Conservation (phyloP, 345 rosid genomes). For the Bruguiera gymnorhiza region DNA sequence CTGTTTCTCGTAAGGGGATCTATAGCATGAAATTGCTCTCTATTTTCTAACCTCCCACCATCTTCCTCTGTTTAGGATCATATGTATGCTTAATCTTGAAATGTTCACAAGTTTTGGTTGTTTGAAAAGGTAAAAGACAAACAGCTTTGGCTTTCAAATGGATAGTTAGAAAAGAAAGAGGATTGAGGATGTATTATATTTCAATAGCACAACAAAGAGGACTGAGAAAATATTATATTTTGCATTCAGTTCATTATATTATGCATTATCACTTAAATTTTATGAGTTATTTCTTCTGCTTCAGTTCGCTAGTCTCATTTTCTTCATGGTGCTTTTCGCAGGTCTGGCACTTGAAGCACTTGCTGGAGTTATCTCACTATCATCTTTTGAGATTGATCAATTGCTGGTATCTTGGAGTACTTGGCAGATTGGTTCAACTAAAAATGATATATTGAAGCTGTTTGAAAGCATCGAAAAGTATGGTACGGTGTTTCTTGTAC, state of each 20-base stretch:
- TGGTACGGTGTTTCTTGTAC: slow-evolving; percentile 41
- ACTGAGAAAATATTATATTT: neutral
- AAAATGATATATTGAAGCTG: slow-evolving; percentile 72
- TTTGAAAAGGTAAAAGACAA: no score
- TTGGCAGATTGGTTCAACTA: slow-evolving; percentile 60
- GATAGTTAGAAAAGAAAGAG: no score
- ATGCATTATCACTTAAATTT: no score
- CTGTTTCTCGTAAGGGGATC: neutral
- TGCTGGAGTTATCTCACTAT: slow-evolving; percentile 73
- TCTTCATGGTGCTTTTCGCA: slow-evolving; percentile 27
- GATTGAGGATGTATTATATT: no score
- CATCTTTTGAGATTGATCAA: slow-evolving; percentile 69
- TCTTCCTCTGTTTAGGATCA: no score
- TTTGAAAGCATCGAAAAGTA: slow-evolving; percentile 79
- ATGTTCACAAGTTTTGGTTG: no score
- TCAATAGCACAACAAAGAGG: neutral
- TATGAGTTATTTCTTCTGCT: neutral
- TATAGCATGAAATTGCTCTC: no score
- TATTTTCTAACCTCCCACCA: no score
- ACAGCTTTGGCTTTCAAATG: no score
- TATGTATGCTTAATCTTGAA: no score
- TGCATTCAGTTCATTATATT: neutral
- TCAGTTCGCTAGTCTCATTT: slow-evolving; percentile 1
- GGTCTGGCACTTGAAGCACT: slow-evolving; percentile 89
- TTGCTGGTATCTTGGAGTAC: slow-evolving; percentile 53